Evolutionary conservation across 192 early-diverging fungal genomes (phyloP).

Genomic region (Backusella westeae): DNA sequence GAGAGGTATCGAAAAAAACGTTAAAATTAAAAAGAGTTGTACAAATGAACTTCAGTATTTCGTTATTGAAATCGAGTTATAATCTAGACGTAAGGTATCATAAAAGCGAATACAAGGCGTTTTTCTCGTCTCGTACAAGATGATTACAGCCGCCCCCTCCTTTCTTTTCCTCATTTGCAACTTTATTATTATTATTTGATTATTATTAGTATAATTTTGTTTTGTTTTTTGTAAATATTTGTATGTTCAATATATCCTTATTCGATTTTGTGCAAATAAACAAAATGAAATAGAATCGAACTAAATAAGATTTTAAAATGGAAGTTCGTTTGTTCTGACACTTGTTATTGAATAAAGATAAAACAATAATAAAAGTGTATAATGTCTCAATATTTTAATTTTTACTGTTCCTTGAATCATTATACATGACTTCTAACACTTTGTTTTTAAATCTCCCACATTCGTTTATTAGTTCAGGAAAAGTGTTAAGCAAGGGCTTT

Average conservation of each 20-base stretch:
- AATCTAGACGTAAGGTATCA: neutral
- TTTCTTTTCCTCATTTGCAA: neutral
- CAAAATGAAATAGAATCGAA: neutral
- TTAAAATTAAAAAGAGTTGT: neutral
- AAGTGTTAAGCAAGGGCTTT: neutral
- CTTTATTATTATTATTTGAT: neutral
- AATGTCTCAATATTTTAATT: neutral
- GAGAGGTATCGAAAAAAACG: neutral
- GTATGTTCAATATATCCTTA: neutral
- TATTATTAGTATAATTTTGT: neutral
- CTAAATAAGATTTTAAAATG: neutral
- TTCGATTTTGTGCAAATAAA: neutral
- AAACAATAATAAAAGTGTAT: neutral
- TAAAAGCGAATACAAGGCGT: neutral
- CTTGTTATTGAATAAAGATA: neutral
- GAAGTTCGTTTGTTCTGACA: neutral
- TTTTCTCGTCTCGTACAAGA: neutral
- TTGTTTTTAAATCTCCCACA: constrained; percentile 1
- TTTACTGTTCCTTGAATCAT: neutral
- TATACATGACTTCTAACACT: neutral
- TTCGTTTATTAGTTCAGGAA: neutral
- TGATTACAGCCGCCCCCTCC: neutral
- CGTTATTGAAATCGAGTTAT: neutral
- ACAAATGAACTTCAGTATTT: neutral
- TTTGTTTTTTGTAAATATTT: neutral